Base-by-base conservation (phyloP, 331 rosid species). In the Acacia concinna region DNA sequence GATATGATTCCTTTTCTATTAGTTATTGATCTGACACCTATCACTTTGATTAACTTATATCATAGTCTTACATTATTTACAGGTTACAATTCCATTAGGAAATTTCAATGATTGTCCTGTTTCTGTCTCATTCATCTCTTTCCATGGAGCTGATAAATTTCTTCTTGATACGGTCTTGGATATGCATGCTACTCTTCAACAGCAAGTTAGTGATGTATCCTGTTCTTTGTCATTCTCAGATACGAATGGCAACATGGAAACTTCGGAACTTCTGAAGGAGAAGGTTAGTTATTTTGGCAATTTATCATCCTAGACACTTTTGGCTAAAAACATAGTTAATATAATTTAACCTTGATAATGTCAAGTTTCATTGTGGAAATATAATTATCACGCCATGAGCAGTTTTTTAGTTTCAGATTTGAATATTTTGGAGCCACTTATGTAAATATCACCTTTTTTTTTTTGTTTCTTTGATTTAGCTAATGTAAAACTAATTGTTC, bases 101-200 rank as follows among this genome's bases (percentile, higher is more conserved):
- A 70, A 67, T 78, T 78, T 54, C 31, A 80, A 78, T 56, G 77
- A 40, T 83, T 73, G 65, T 77, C 69, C 81, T 64, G 67, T 81
- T 74, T 86, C 89, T 78, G 83, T 86, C 64, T 86, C 89, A 32
- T 81, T 86, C 81, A 70, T 86, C 62, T 86, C 89, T 56, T 68
- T 17, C 47, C 89, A 83, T 32, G 87, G 89, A 59, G 77, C 82
- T 70, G 89, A 86, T 79, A 86, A 86, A 56, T 86, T 86, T 83
- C 89, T 86, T 80, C 89, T 86, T 69, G 85, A 83, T 65, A 86
- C 78, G 49, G 69, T 86, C 81, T 83, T 86, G 87, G 87, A 83
- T 83, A 83, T 83, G 81, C 78, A 81, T 83, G 5, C 85, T 30
- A 65, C 62, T 74, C 85, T 86, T 77, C 77, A 77, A 79, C 81